phyloP scores from a whole-genome alignment of 139 green algal species.

The Raphidocelis subcapitata region DNA sequence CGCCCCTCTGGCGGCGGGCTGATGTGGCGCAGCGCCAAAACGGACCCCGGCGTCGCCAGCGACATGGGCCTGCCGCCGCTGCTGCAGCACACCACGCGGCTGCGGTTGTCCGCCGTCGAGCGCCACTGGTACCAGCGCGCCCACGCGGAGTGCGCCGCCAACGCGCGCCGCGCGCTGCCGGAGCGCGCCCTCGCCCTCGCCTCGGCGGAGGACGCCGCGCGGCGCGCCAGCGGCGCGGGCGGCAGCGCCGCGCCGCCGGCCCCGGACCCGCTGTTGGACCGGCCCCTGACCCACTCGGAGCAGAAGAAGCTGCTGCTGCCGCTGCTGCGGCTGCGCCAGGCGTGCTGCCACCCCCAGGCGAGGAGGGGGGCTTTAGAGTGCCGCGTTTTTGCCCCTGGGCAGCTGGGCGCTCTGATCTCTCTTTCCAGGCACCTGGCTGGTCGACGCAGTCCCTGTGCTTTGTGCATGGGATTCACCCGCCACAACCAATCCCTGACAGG shows the following conservation, averaged over 20 bases:
- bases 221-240: conserved; percentile 3
- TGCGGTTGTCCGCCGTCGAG: conserved; percentile 84
- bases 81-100: conserved; percentile 37
- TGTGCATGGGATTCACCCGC: not conserved
- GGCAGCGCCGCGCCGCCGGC: conserved; percentile 1
- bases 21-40: conserved; percentile 86
- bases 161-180: conserved; percentile 51
- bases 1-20: conserved; percentile 60
- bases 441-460: no score
- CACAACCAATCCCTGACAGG: no score
- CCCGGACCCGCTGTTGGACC: conserved; percentile 27
- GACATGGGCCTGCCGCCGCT: conserved; percentile 86
- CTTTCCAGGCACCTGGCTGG: not conserved
- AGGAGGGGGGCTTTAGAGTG: not conserved
- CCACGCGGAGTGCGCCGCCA: conserved; percentile 46
- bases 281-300: conserved; percentile 14
- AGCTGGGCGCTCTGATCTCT: not conserved
- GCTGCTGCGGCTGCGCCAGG: conserved; percentile 85
- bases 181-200: not conserved
- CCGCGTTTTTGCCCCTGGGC: not conserved
- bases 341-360: conserved; percentile 90
- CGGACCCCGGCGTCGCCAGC: conserved; percentile 66
- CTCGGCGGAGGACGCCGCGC: not conserved
- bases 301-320: conserved; percentile 42
- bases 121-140: conserved; percentile 79